Evolutionary conservation across 768 basidiomycete genomes (phyloP).

Genomic region (Mycena indigotica): DNA sequence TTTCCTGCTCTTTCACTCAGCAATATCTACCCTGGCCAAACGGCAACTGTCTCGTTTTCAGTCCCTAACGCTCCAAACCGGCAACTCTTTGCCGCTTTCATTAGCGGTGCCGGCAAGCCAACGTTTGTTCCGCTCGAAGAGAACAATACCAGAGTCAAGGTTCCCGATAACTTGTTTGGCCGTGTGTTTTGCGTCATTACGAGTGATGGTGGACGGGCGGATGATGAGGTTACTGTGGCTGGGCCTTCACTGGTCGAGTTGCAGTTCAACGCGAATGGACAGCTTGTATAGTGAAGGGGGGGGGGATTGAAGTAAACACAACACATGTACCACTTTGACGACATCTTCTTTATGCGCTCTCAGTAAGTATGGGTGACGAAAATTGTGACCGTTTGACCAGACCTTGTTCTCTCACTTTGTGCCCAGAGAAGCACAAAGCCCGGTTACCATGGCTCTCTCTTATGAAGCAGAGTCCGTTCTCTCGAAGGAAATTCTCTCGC

Average conservation of each 20-base stretch:
- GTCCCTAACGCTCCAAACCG: constrained; percentile 6
- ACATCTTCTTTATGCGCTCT: no score
- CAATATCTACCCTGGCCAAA: constrained; percentile 29
- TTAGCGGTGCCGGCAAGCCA: constrained; percentile 44
- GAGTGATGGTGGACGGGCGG: constrained; percentile 37
- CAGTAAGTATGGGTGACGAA: no score
- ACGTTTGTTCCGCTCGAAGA: constrained; percentile 41
- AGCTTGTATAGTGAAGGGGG: no score
- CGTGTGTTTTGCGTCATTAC: constrained; percentile 55
- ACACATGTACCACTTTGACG: no score
- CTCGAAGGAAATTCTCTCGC: not conserved
- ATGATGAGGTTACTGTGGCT: constrained; percentile 55
- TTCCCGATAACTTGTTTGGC: constrained; percentile 50
- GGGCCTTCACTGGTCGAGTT: constrained; percentile 55
- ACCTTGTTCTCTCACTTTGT: not conserved
- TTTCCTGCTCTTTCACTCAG: constrained; percentile 46
- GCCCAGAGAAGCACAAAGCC: not conserved
- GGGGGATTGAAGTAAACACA: no score
- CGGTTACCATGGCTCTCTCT: not conserved
- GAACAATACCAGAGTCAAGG: constrained; percentile 31
- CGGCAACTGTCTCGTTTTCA: constrained; percentile 30
- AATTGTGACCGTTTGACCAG: no score
- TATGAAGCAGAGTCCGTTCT: not conserved
- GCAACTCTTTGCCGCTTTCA: constrained; percentile 49
- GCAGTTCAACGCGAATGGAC: constrained; percentile 34